Conservation (phyloP, 75 land plant species). For the Pinus tabuliformis region DNA sequence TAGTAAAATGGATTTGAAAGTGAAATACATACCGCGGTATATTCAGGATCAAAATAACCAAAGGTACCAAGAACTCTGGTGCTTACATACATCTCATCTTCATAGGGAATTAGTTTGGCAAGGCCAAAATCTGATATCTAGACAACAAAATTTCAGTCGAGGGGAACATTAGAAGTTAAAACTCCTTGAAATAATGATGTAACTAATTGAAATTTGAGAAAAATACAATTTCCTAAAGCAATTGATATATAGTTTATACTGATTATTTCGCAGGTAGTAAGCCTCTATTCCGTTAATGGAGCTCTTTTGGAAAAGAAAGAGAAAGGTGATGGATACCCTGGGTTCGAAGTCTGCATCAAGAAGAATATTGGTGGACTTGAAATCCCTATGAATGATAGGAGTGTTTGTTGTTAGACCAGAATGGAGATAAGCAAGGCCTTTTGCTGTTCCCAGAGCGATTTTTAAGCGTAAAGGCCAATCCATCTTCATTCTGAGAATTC, state of each 20-base stretch:
- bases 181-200: not conserved
- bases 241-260: not conserved
- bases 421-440: slow-evolving; percentile 92
- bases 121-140: slow-evolving; percentile 98
- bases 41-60: slow-evolving; percentile 90
- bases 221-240: not conserved
- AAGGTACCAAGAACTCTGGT: slow-evolving; percentile 92
- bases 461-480: slow-evolving; percentile 83
- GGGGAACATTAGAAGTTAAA: not conserved
- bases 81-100: slow-evolving; percentile 71
- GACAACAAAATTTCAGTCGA: not conserved
- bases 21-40: slow-evolving; percentile 49
- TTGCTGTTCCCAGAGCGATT: slow-evolving; percentile 88
- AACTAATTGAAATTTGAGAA: not conserved
- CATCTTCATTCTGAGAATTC: slow-evolving; percentile 57
- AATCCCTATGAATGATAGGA: slow-evolving; percentile 91
- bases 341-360: slow-evolving; percentile 76
- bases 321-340: slow-evolving; percentile 40
- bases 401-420: slow-evolving; percentile 75
- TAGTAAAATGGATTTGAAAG: not conserved
- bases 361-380: slow-evolving; percentile 93
- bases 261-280: too few species aligned
- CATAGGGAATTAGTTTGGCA: slow-evolving; percentile 86
- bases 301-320: not conserved
- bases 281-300: too few species aligned